These are phyloP conservation scores for Bjerkandera adusta DNA, from an alignment of 1,284 basidiomycete species.

Conservation along the genomic window DNA sequence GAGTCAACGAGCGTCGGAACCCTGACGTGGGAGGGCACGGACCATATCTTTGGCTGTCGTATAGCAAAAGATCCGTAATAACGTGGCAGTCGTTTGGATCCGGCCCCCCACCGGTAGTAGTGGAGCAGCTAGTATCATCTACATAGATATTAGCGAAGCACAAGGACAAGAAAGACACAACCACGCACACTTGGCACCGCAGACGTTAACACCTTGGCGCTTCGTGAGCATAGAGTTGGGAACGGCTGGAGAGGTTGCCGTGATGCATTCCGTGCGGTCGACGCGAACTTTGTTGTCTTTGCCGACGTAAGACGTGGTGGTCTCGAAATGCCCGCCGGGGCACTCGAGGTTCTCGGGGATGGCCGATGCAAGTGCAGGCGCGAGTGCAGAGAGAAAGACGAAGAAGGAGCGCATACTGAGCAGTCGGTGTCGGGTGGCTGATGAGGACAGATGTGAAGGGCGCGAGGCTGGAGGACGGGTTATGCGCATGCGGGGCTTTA, in stretches of 20 bases:
- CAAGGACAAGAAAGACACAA: neutral
- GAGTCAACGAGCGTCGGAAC: too few relatives aligned
- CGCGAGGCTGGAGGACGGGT: too few relatives aligned
- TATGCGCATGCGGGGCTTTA: too few relatives aligned
- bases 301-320: slow-evolving; percentile 31
- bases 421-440: too few relatives aligned
- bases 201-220: slow-evolving; percentile 36
- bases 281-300: slow-evolving; percentile 32
- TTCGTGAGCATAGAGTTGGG: slow-evolving; percentile 14
- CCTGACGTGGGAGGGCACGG: too few relatives aligned
- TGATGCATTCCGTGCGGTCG: neutral
- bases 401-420: too few relatives aligned
- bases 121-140: slow-evolving; percentile 44
- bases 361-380: too few relatives aligned
- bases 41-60: slow-evolving; percentile 44
- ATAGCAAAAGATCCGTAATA: slow-evolving; percentile 46
- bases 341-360: too few relatives aligned
- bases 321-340: too few relatives aligned
- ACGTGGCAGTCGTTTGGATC: slow-evolving; percentile 44
- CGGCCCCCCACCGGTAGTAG: slow-evolving; percentile 41
- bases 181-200: slow-evolving; percentile 38
- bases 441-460: too few relatives aligned
- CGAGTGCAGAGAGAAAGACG: too few relatives aligned
- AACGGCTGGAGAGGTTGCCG: slow-evolving; percentile 2
- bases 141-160: neutral